Evolutionary conservation across 176 grass and related monocot genomes (phyloP).

Genomic region (Melocanna baccifera): DNA sequence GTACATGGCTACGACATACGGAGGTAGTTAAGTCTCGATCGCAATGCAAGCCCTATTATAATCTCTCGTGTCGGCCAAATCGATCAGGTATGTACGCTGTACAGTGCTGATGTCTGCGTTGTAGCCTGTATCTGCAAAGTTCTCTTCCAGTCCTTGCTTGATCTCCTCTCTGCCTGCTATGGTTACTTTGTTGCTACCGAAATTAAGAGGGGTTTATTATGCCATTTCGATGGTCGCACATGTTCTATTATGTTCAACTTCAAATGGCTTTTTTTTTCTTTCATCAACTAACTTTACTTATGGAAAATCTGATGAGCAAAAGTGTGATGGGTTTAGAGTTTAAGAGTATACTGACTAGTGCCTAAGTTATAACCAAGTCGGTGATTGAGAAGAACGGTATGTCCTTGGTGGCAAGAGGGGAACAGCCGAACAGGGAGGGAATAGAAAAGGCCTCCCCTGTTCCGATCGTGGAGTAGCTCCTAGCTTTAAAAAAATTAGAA

Average conservation of each 20-base stretch:
- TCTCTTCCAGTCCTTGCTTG: slow-evolving; percentile 11
- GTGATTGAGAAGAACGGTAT: background rate
- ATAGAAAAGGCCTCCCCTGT: slow-evolving; percentile 8
- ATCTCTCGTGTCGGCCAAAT: slow-evolving; percentile 26
- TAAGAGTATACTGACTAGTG: background rate
- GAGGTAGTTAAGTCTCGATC: slow-evolving; percentile 30
- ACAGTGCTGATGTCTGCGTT: background rate
- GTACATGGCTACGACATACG: slow-evolving; percentile 19
- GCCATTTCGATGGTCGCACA: background rate
- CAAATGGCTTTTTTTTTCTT: background rate
- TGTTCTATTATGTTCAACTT: background rate
- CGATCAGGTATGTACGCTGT: background rate
- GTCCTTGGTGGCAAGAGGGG: background rate
- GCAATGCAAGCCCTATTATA: background rate
- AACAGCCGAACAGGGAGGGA: slow-evolving; percentile 5
- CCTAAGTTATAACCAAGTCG: background rate
- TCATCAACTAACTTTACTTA: background rate
- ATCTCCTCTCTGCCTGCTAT: background rate
- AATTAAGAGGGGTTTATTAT: background rate
- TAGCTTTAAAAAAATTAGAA: too few relatives aligned
- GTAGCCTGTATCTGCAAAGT: slow-evolving; percentile 2
- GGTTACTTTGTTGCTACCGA: background rate
- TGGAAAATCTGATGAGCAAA: background rate
- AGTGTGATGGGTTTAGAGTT: background rate
- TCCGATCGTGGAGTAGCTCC: background rate